Evolutionary conservation across 306 rosid species (phyloP).

Genomic region (Medicago lupulina): DNA sequence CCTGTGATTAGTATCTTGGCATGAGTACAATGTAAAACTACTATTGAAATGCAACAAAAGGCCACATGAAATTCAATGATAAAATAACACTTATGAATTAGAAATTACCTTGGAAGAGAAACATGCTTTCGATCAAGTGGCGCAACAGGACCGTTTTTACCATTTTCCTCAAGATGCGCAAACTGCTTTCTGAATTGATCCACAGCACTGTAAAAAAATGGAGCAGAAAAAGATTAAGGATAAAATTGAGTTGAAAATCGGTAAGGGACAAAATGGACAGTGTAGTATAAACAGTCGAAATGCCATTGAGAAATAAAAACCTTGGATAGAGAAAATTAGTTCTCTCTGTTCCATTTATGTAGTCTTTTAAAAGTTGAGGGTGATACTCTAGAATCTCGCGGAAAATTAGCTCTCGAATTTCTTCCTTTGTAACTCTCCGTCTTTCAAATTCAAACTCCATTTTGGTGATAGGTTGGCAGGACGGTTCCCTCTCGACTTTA

Average conservation of each 20-base stretch:
- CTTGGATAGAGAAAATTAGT: slow-evolving; percentile 97
- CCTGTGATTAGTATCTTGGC: too few relatives aligned
- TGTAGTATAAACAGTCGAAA: background rate
- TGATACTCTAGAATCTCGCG: slow-evolving; percentile 95
- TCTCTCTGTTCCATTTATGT: slow-evolving; percentile 92
- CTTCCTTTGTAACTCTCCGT: slow-evolving; percentile 90
- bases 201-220: slow-evolving; percentile 68
- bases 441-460: slow-evolving; percentile 99
- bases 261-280: background rate
- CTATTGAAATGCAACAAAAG: slow-evolving; percentile 2
- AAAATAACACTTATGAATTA: slow-evolving; percentile 13
- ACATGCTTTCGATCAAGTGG: slow-evolving; percentile 93
- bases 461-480: slow-evolving; percentile 93
- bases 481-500: slow-evolving; percentile 91
- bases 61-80: slow-evolving; percentile 27
- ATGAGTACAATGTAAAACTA: background rate
- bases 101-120: slow-evolving; percentile 91
- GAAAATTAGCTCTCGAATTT: slow-evolving; percentile 88
- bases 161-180: slow-evolving; percentile 92
- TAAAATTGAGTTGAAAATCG: slow-evolving; percentile 14
- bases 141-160: slow-evolving; percentile 80
- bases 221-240: slow-evolving; percentile 31
- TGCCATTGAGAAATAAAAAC: slow-evolving; percentile 38
- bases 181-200: slow-evolving; percentile 95
- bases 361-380: slow-evolving; percentile 92